These are phyloP conservation scores for Penicillium samsonianum DNA, from an alignment of 495 filamentous ascomycete species.

Conservation along the genomic window DNA sequence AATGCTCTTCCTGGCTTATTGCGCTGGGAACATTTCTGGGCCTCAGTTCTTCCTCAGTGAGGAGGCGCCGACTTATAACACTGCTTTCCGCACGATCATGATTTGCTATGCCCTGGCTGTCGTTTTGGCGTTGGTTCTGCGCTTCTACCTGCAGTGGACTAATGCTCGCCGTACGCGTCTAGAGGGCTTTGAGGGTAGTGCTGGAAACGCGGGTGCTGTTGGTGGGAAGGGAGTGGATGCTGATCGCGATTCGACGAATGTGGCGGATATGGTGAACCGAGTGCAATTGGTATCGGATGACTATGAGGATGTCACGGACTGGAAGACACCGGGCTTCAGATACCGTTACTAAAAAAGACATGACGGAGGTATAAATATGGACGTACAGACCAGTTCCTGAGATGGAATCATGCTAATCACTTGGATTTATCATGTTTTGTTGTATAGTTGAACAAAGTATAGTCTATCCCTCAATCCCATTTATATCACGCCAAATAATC, in stretches of 20 bases:
- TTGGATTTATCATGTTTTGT: background rate
- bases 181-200: slow-evolving; percentile 45
- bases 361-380: background rate
- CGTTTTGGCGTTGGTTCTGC: slow-evolving; percentile 38
- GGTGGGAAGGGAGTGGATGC: slow-evolving; percentile 37
- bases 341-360: slow-evolving; percentile 38
- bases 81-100: slow-evolving; percentile 53
- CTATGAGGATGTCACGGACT: slow-evolving; percentile 55
- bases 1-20: slow-evolving; percentile 44
- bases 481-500: slow-evolving; percentile 4
- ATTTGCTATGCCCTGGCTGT: slow-evolving; percentile 52
- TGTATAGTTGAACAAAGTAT: background rate
- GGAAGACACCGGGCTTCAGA: slow-evolving; percentile 54
- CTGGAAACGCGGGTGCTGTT: slow-evolving; percentile 42
- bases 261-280: slow-evolving; percentile 31
- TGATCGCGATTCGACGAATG: slow-evolving; percentile 18
- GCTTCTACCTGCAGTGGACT: slow-evolving; percentile 41
- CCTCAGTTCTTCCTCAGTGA: slow-evolving; percentile 41
- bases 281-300: slow-evolving; percentile 38
- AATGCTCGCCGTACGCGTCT: slow-evolving; percentile 42
- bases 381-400: background rate
- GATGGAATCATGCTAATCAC: background rate
- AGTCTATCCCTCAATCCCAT: background rate
- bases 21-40: slow-evolving; percentile 43
- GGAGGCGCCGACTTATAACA: slow-evolving; percentile 41